phyloP scores from a whole-genome alignment of 305 asterid genomes.

The Fraxinus velutina region DNA sequence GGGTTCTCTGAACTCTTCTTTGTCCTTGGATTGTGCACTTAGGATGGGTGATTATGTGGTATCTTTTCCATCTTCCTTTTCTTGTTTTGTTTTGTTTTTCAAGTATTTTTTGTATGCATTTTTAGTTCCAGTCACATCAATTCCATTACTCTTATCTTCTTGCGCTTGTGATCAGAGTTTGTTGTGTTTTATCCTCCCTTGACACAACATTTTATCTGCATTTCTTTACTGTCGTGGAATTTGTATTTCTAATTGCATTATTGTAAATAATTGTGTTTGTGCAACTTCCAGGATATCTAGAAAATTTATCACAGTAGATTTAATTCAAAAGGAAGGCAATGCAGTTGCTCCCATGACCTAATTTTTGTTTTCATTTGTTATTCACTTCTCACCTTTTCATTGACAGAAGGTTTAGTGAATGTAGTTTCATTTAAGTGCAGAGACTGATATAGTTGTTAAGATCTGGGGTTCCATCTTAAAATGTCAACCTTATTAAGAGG shows the following conservation, averaged over 20 bases:
- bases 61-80: constrained; percentile 25
- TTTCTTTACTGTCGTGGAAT: constrained; percentile 8
- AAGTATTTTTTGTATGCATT: constrained; percentile 15
- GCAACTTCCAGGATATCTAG: constrained; percentile 12
- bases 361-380: not conserved
- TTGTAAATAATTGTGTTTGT: not conserved
- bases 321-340: not conserved
- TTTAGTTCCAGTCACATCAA: constrained; percentile 7
- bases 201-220: constrained; percentile 8
- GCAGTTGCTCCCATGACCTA: not conserved
- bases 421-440: not conserved
- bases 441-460: not conserved
- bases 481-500: too few species aligned
- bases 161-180: not conserved
- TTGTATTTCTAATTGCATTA: constrained; percentile 11
- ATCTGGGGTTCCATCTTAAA: too few species aligned
- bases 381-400: not conserved
- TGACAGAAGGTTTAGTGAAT: not conserved
- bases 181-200: constrained; percentile 7
- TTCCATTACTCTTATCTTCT: not conserved
- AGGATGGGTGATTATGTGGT: constrained; percentile 94
- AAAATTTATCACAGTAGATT: not conserved
- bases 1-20: constrained; percentile 39
- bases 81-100: constrained; percentile 12
- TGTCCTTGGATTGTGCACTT: constrained; percentile 44